Conservation (phyloP, 495 filamentous ascomycete genomes). For the Lasiosphaeria hispida region DNA sequence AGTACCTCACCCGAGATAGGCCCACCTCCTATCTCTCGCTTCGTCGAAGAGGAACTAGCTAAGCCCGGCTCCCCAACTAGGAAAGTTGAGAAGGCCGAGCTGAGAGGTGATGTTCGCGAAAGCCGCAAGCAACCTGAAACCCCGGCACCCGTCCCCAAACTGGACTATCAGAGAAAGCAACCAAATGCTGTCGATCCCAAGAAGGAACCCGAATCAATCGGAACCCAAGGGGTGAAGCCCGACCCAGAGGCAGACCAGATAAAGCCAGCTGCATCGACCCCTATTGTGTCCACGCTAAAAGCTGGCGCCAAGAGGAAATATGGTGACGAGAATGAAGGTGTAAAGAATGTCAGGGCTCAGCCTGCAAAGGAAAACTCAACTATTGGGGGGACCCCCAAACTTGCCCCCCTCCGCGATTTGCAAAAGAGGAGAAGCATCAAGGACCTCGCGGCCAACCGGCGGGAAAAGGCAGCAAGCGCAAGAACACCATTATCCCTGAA, state of each 20-base stretch:
- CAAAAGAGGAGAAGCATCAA: constrained; percentile 34
- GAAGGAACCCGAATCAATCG: constrained; percentile 9
- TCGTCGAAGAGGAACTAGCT: constrained; percentile 60
- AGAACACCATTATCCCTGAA: constrained; percentile 45
- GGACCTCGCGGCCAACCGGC: constrained; percentile 28
- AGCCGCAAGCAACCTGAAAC: constrained; percentile 6
- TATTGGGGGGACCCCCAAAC: constrained; percentile 11
- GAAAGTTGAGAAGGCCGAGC: constrained; percentile 18
- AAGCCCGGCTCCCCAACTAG: constrained; percentile 48
- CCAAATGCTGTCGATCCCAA: constrained; percentile 19
- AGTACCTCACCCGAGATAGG: constrained; percentile 65
- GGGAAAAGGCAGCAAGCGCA: constrained; percentile 25
- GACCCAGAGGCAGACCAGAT: constrained; percentile 9
- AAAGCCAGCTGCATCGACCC: neutral
- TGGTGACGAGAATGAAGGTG: constrained; percentile 30
- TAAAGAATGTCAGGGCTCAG: constrained; percentile 5
- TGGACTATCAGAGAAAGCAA: constrained; percentile 21
- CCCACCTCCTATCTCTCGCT: constrained; percentile 62
- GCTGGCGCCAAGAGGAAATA: constrained; percentile 36
- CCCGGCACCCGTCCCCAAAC: constrained; percentile 10
- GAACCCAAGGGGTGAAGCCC: constrained; percentile 11
- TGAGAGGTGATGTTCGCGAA: constrained; percentile 19
- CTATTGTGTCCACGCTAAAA: constrained; percentile 11
- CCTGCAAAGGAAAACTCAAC: constrained; percentile 33
- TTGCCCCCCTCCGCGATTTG: constrained; percentile 7